Evolutionary conservation across 2,329 filamentous ascomycete species (phyloP).

Genomic region (Neoarthrinium moseri): DNA sequence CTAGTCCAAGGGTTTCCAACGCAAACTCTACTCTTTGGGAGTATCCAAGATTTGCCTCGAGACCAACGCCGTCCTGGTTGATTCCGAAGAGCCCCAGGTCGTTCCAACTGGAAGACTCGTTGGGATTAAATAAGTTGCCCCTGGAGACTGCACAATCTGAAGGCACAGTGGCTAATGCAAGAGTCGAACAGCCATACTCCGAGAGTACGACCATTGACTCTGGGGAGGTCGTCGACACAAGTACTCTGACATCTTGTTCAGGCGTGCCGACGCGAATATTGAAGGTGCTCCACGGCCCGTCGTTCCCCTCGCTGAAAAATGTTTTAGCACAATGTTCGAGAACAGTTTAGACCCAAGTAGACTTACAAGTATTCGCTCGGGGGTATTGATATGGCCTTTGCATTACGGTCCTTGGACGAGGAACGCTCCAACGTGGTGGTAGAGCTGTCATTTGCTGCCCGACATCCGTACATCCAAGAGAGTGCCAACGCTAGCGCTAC

Average conservation of each 20-base stretch:
- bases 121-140: slow-evolving; percentile 32
- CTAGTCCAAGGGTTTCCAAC: slow-evolving; percentile 26
- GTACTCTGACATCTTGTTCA: slow-evolving; percentile 32
- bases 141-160: slow-evolving; percentile 32
- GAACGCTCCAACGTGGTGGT: no score
- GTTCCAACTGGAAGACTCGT: slow-evolving; percentile 33
- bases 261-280: slow-evolving; percentile 34
- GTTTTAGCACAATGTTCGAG: slow-evolving; percentile 14
- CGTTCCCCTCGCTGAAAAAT: slow-evolving; percentile 33
- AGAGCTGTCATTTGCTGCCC: slow-evolving; percentile 12
- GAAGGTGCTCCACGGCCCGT: slow-evolving; percentile 40
- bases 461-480: slow-evolving; percentile 9
- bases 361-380: slow-evolving; percentile 37
- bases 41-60: slow-evolving; percentile 37
- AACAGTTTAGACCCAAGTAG: neutral
- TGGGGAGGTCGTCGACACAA: slow-evolving; percentile 37
- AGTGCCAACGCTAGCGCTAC: slow-evolving; percentile 11
- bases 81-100: slow-evolving; percentile 31
- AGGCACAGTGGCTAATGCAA: slow-evolving; percentile 29
- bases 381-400: slow-evolving; percentile 27
- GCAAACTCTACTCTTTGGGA: slow-evolving; percentile 24
- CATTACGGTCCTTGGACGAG: no score
- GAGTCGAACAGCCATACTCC: slow-evolving; percentile 27
- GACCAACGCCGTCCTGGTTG: slow-evolving; percentile 33
- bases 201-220: slow-evolving; percentile 31